These are phyloP conservation scores for Bruguiera gymnorhiza DNA, from an alignment of 345 rosid genomes.

Conservation along the genomic window DNA sequence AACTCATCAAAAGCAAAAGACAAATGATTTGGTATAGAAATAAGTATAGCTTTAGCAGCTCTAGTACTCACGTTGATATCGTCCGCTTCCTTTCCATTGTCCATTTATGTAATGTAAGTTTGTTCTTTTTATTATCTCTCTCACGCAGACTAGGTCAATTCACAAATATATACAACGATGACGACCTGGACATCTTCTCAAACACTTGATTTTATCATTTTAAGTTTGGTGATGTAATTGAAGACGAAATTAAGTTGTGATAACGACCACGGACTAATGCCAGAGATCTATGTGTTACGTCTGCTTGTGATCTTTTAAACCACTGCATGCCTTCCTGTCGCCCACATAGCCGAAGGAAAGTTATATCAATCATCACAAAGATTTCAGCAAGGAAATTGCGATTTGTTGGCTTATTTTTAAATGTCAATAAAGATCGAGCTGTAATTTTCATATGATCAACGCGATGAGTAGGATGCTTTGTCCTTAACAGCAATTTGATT, in stretches of 20 bases:
- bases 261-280: background rate
- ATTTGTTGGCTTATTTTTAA: background rate
- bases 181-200: background rate
- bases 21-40: conserved; percentile 25
- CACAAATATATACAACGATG: background rate
- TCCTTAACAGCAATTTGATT: background rate
- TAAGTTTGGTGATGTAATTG: background rate
- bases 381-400: background rate
- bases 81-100: conserved; percentile 9
- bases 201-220: background rate
- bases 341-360: conserved; percentile 14
- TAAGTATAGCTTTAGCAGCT: conserved; percentile 2
- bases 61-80: conserved; percentile 36
- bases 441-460: background rate
- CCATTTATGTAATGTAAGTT: background rate
- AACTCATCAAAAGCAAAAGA: conserved; percentile 11
- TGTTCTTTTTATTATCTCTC: background rate
- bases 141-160: background rate
- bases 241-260: conserved; percentile 4
- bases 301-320: conserved; percentile 19
- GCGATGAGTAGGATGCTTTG: conserved; percentile 2
- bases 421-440: background rate
- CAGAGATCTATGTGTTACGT: conserved; percentile 16
- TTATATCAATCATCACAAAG: background rate
- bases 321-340: conserved; percentile 23